phyloP scores from a whole-genome alignment of 192 early-diverging fungal species.

The Coemansia sp. region DNA sequence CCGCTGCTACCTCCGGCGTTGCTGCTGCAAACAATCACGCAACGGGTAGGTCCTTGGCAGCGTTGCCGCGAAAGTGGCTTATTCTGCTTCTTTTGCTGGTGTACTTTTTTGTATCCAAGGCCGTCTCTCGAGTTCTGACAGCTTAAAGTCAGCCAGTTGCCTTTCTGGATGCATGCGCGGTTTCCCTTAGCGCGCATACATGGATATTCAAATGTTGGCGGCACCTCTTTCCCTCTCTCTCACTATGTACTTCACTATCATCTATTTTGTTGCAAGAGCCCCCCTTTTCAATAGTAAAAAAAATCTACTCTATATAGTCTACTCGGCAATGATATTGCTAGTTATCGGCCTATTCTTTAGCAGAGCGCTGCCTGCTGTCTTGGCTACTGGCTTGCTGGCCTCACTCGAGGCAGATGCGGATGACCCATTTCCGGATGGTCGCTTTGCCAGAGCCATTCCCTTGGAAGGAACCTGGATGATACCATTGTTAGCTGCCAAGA shows the following conservation, averaged over 20 bases:
- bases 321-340: slow-evolving; percentile 35
- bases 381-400: not conserved
- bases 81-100: slow-evolving; percentile 41
- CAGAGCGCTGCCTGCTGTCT: slow-evolving; percentile 17
- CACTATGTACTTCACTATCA: slow-evolving; percentile 13
- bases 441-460: slow-evolving; percentile 13
- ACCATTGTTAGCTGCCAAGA: slow-evolving; percentile 12
- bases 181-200: not conserved
- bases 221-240: not conserved
- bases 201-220: not conserved
- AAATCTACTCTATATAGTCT: not conserved
- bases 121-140: slow-evolving; percentile 35
- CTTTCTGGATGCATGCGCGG: not conserved
- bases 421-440: not conserved
- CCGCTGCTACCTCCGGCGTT: not conserved
- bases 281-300: not conserved
- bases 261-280: slow-evolving; percentile 7
- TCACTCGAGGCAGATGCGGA: not conserved
- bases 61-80: slow-evolving; percentile 43
- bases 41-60: slow-evolving; percentile 17
- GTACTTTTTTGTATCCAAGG: slow-evolving; percentile 47
- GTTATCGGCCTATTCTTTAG: slow-evolving; percentile 23
- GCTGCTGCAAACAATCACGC: slow-evolving; percentile 8
- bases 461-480: slow-evolving; percentile 29
- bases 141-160: slow-evolving; percentile 5